phyloP scores from a whole-genome alignment of 176 grass and related monocot genomes.

The Bolboschoenus planiculmis region DNA sequence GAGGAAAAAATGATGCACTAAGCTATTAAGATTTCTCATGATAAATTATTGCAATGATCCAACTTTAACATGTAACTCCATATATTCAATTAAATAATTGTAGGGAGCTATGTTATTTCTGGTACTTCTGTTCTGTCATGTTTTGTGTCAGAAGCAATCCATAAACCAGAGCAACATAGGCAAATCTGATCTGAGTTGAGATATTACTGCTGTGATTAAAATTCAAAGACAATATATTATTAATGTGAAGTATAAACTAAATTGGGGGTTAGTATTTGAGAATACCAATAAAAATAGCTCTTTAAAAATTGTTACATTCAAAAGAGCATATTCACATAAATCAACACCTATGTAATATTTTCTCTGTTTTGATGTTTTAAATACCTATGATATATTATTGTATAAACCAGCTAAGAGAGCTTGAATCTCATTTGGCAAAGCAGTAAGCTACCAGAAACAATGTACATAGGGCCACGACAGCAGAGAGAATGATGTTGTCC shows the following conservation, averaged over 20 bases:
- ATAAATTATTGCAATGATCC: neutral
- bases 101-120: neutral
- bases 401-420: neutral
- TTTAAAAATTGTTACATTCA: neutral
- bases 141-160: neutral
- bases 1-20: neutral
- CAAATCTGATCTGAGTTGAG: neutral
- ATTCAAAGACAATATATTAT: neutral
- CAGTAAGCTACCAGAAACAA: conserved; percentile 40
- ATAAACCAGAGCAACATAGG: neutral
- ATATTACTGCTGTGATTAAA: neutral
- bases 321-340: neutral
- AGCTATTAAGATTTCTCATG: neutral
- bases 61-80: neutral
- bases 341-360: neutral
- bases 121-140: neutral
- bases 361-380: neutral
- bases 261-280: neutral
- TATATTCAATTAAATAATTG: neutral
- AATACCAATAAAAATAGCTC: neutral
- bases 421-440: conserved; percentile 33
- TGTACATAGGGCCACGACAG: conserved; percentile 34
- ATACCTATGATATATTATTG: neutral
- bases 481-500: conserved; percentile 33
- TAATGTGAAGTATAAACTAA: neutral